These are phyloP conservation scores for Candida sp. DNA, from an alignment of 1,139 yeast species.

Conservation along the genomic window DNA sequence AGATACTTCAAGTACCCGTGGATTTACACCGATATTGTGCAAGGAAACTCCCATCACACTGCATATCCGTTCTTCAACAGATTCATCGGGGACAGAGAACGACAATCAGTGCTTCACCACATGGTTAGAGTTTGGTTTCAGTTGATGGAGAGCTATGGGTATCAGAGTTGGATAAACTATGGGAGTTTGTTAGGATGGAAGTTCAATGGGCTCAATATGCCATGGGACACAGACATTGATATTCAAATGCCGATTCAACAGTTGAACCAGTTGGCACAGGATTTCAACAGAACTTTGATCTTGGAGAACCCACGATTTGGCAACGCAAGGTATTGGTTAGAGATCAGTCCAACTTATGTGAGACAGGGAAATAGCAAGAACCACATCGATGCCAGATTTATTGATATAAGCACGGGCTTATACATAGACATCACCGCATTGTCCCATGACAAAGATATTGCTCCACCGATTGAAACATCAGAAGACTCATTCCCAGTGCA, in stretches of 20 bases:
- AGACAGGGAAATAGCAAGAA: constrained; percentile 52
- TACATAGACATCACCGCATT: constrained; percentile 65
- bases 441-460: constrained; percentile 27
- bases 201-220: constrained; percentile 69
- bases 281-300: constrained; percentile 54
- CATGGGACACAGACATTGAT: constrained; percentile 78
- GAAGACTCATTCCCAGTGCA: constrained; percentile 27
- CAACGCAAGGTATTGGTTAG: constrained; percentile 57
- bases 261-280: constrained; percentile 53
- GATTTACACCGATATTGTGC: constrained; percentile 42
- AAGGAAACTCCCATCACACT: constrained; percentile 50
- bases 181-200: constrained; percentile 74
- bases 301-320: constrained; percentile 70
- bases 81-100: constrained; percentile 41
- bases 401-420: constrained; percentile 59
- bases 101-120: constrained; percentile 51
- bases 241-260: constrained; percentile 66
- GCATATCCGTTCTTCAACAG: constrained; percentile 52
- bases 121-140: constrained; percentile 59
- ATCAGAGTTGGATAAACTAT: constrained; percentile 67
- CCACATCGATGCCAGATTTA: constrained; percentile 65
- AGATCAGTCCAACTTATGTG: constrained; percentile 52
- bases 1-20: constrained; percentile 51
- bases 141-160: constrained; percentile 55
- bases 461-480: constrained; percentile 25